Evolutionary conservation across 169 alveolate genomes (phyloP).

Genomic region (Plasmodium malariae): DNA sequence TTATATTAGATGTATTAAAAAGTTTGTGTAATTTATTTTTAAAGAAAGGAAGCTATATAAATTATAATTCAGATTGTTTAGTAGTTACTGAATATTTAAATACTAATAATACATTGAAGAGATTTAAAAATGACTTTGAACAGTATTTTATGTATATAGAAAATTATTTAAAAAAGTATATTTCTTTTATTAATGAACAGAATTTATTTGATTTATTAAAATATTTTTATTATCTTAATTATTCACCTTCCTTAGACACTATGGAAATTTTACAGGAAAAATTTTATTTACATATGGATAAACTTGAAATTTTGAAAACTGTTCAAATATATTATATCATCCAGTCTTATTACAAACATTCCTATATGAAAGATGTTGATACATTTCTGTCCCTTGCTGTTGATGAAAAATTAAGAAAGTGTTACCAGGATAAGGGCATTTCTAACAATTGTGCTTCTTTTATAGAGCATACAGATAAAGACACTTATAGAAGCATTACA

Average conservation of each 20-base stretch:
- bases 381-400: slow-evolving; percentile 17
- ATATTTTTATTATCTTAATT: slow-evolving; percentile 64
- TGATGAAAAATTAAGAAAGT: slow-evolving; percentile 38
- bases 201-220: slow-evolving; percentile 36
- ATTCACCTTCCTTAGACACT: slow-evolving; percentile 15
- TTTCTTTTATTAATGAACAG: slow-evolving; percentile 51
- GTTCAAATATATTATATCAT: slow-evolving; percentile 44
- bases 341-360: slow-evolving; percentile 44
- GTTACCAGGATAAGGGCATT: neutral
- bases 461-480: neutral
- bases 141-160: slow-evolving; percentile 56
- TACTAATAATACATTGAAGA: slow-evolving; percentile 39
- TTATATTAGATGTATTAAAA: slow-evolving; percentile 56
- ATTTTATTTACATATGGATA: slow-evolving; percentile 45
- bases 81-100: slow-evolving; percentile 24
- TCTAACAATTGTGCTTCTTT: neutral
- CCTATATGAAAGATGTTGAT: slow-evolving; percentile 40
- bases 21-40: slow-evolving; percentile 39
- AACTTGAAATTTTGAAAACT: slow-evolving; percentile 53
- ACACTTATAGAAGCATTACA: neutral
- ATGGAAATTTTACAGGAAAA: slow-evolving; percentile 38
- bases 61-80: slow-evolving; percentile 10
- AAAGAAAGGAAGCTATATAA: slow-evolving; percentile 23
- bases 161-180: slow-evolving; percentile 38
- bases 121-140: slow-evolving; percentile 34